Conservation (phyloP, 2,329 filamentous ascomycete genomes). For the Gaeumannomyces tritici region DNA sequence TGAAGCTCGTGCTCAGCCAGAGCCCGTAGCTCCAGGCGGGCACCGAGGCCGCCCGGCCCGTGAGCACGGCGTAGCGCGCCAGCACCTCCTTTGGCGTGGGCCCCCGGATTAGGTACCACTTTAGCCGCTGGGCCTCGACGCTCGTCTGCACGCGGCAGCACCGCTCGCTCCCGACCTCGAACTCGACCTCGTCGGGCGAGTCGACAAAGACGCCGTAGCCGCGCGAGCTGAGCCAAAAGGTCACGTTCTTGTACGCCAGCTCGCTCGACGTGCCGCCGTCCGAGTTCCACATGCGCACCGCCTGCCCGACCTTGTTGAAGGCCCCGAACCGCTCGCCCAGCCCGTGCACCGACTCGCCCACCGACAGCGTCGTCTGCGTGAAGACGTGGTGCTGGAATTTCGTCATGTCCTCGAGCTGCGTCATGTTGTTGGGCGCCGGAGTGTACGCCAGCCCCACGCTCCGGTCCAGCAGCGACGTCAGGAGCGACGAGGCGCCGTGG, state of each 20-base stretch:
- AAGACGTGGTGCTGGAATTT: constrained; percentile 47
- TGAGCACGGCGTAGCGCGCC: constrained; percentile 55
- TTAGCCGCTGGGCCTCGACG: constrained; percentile 58
- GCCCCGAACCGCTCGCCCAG: constrained; percentile 69
- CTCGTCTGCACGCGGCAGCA: constrained; percentile 60
- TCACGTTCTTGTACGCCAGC: constrained; percentile 64
- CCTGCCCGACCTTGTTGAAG: constrained; percentile 68
- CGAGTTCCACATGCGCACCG: constrained; percentile 53
- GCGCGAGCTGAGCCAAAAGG: constrained; percentile 60
- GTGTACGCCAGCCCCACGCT: constrained; percentile 49
- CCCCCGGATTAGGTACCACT: constrained; percentile 67
- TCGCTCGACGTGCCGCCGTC: constrained; percentile 59
- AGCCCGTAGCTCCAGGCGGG: constrained; percentile 69
- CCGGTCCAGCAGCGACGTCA: constrained; percentile 45
- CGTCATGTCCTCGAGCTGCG: constrained; percentile 41
- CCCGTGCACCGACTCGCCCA: constrained; percentile 62
- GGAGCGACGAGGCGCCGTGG: constrained; percentile 31
- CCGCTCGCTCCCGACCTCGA: constrained; percentile 68
- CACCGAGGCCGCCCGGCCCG: constrained; percentile 53
- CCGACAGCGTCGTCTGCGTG: constrained; percentile 42
- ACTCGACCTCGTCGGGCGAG: constrained; percentile 56
- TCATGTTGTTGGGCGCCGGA: constrained; percentile 39
- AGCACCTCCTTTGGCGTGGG: constrained; percentile 63
- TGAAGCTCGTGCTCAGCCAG: constrained; percentile 70
- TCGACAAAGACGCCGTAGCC: constrained; percentile 74